Base-by-base conservation (phyloP, 306 rosid genomes). In the Castanea crenata region DNA sequence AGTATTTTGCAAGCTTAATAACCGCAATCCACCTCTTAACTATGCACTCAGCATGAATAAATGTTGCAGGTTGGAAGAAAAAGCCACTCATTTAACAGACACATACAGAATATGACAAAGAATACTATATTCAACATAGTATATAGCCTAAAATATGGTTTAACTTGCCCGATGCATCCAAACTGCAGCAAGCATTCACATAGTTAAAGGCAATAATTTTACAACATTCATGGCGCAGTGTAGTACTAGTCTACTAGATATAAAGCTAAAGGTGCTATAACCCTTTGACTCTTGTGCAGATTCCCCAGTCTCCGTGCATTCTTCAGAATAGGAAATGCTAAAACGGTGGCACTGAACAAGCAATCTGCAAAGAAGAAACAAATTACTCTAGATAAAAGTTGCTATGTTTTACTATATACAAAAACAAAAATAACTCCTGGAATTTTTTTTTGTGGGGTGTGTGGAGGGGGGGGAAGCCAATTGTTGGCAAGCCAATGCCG, bases 321-420 rank as follows among this genome's bases (percentile, higher is more conserved):
- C 61, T 73, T 71, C 74, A 20, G 57, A 69, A 62, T 78, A 61
- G 69, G 73, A 44, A 77, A 67, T 73, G 38, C 34, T 29, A 64
- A 41, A 46, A 52, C 55, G 35, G 16, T 49, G 58, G 69, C 59
- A 34, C 61, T 76, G 38, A 62, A 74, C 31, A 72, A 41, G 46
- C 56, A 74, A 57, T 64, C 88, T 74, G 85, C 83, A 63, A 63
- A 5, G 16, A 41, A 41, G 18, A 73, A 81, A 46, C 74, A 72
- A 44, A 56, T 29, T 4, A 54, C 75, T 49, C 54, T 12, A 49
- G 54, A 49, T 49, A 49, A 49, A 49, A 49, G 5, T 51, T 25
- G 52, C 56, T 18, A 23, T 51, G 12, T 74, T 21, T 21, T 12
- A 67, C 21, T 67, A 76, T 20, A 23, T 9, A 23, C 29, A 5